These are phyloP conservation scores for Nasturtium officinale DNA, from an alignment of 345 rosid genomes.

Conservation along the genomic window DNA sequence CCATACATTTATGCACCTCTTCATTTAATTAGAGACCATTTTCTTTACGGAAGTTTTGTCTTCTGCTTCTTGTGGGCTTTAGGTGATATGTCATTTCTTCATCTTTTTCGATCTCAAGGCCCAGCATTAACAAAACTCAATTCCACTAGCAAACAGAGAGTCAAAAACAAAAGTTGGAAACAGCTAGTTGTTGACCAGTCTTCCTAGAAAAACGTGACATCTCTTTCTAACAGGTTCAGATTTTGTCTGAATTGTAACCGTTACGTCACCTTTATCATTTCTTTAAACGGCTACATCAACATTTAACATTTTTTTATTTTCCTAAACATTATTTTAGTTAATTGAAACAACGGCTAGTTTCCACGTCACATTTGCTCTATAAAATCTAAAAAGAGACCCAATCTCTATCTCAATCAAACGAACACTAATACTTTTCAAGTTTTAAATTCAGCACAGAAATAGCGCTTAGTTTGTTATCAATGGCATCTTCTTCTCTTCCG, in stretches of 20 bases:
- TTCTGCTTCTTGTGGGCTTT: slow-evolving; percentile 26
- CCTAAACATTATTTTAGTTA: neutral
- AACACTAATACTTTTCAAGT: neutral
- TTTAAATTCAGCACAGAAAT: neutral
- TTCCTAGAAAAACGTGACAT: slow-evolving; percentile 17
- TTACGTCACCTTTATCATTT: slow-evolving; percentile 31
- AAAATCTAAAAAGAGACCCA: slow-evolving; percentile 25
- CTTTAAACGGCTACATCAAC: slow-evolving; percentile 37
- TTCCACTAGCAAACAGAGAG: slow-evolving; percentile 4
- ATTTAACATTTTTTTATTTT: neutral
- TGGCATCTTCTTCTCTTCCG: slow-evolving; percentile 34
- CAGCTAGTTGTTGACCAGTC: slow-evolving; percentile 35
- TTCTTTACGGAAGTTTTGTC: neutral
- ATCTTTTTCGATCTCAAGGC: neutral
- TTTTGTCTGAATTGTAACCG: slow-evolving; percentile 25
- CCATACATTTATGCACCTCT: neutral
- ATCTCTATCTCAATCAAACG: neutral
- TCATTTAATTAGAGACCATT: neutral
- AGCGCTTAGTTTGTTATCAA: neutral
- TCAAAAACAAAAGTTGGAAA: neutral
- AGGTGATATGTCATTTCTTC: neutral
- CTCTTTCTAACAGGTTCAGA: neutral
- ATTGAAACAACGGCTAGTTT: slow-evolving; percentile 33
- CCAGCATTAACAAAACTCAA: neutral
- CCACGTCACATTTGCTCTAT: slow-evolving; percentile 20